Percentiles rank a stretch among this genome's conserved stretches.
These are phyloP conservation scores for Quercus parvula DNA, from an alignment of 306 rosid genomes.

Conservation along the genomic window DNA sequence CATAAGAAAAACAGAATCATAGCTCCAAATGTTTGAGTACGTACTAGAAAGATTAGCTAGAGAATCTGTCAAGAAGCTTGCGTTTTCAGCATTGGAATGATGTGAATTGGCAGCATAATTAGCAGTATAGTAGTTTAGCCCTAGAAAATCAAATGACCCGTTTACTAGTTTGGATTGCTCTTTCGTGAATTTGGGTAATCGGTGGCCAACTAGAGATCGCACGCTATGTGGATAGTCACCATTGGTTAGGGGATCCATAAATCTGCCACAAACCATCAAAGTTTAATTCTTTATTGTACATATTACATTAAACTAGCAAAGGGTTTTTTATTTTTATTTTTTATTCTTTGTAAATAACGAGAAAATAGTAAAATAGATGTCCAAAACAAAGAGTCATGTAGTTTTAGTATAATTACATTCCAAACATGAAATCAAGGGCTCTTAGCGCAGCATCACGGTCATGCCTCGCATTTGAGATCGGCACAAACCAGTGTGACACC, in stretches of 20 bases:
- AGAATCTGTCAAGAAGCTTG: conserved; percentile 37
- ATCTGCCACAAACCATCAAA: conserved; percentile 36
- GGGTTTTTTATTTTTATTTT: no score
- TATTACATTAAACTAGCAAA: neutral
- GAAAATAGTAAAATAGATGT: neutral
- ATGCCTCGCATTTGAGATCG: conserved; percentile 18
- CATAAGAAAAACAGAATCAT: neutral
- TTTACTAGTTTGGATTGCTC: conserved; percentile 40
- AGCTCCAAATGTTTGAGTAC: neutral
- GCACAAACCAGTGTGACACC: conserved; percentile 42
- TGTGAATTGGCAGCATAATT: conserved; percentile 36
- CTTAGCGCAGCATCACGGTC: conserved; percentile 38
- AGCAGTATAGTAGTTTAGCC: conserved; percentile 56
- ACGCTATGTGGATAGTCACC: conserved; percentile 68
- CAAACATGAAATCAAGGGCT: conserved; percentile 58
- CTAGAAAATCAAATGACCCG: conserved; percentile 63
- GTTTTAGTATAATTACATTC: conserved; percentile 34
- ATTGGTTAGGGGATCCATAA: conserved; percentile 55
- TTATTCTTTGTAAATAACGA: no score
- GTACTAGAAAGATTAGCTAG: conserved; percentile 44
- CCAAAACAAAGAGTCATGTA: neutral
- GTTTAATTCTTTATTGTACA: neutral
- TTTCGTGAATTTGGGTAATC: conserved; percentile 51
- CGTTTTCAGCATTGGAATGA: neutral
- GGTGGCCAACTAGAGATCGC: conserved; percentile 43